phyloP scores from a whole-genome alignment of 129 eudicot species.

The Helianthus annuus region HanXRQr2.0-SUNRISE NC_035441.2:131310047-131310546 shows the following conservation, averaged over 20 bases:
- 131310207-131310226: neutral
- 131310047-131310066: too few relatives aligned
- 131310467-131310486: conserved; percentile 67
- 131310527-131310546: neutral
- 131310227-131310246: neutral
- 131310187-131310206: neutral
- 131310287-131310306: neutral
- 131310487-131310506: conserved; percentile 61
- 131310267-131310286: neutral
- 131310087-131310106: conserved; percentile 34
- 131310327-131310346: neutral
- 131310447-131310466: conserved; percentile 68
- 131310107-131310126: neutral
- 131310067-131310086: too few relatives aligned
- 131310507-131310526: conserved; percentile 59
- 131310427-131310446: conserved; percentile 66
- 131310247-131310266: neutral
- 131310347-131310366: too few relatives aligned
- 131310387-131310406: conserved; percentile 21
- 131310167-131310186: neutral
- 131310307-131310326: conserved; percentile 1
- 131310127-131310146: too few relatives aligned
- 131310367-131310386: neutral
- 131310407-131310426: conserved; percentile 28
- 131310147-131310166: too few relatives aligned